phyloP scores from a whole-genome alignment of 202 grass and related monocot species.

The Elaeis oleifera region DNA sequence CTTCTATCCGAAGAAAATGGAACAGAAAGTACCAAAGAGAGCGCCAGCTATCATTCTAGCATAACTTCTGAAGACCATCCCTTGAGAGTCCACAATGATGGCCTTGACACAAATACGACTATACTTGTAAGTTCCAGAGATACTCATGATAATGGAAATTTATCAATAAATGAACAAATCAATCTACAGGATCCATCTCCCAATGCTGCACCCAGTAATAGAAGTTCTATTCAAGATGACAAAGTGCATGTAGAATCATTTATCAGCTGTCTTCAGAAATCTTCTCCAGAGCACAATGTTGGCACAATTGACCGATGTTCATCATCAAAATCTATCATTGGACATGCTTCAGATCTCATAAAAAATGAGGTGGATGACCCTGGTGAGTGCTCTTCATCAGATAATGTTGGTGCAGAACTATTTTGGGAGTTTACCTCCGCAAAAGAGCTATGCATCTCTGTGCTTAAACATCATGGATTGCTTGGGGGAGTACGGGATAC shows the following conservation, averaged over 20 bases:
- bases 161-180: not conserved
- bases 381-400: slow-evolving; percentile 16
- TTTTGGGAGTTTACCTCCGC: not conserved
- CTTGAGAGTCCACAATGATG: not conserved
- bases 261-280: not conserved
- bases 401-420: not conserved
- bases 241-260: not conserved
- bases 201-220: slow-evolving; percentile 1
- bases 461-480: slow-evolving; percentile 16
- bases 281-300: slow-evolving; percentile 1
- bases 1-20: not conserved
- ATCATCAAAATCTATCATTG: slow-evolving; percentile 4
- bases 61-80: slow-evolving; percentile 1
- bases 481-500: slow-evolving; percentile 1
- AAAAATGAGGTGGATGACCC: slow-evolving; percentile 5
- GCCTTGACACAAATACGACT: not conserved
- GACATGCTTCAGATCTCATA: not conserved
- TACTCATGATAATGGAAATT: not conserved
- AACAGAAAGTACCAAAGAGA: slow-evolving; percentile 9
- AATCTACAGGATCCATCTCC: not conserved
- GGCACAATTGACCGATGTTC: not conserved
- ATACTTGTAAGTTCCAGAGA: not conserved
- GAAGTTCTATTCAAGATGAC: not conserved
- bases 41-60: slow-evolving; percentile 5
- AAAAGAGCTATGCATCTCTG: slow-evolving; percentile 15